These are phyloP conservation scores for Mediolabrus comicus DNA, from an alignment of 108 stramenopile species.

Conservation along the genomic window DNA sequence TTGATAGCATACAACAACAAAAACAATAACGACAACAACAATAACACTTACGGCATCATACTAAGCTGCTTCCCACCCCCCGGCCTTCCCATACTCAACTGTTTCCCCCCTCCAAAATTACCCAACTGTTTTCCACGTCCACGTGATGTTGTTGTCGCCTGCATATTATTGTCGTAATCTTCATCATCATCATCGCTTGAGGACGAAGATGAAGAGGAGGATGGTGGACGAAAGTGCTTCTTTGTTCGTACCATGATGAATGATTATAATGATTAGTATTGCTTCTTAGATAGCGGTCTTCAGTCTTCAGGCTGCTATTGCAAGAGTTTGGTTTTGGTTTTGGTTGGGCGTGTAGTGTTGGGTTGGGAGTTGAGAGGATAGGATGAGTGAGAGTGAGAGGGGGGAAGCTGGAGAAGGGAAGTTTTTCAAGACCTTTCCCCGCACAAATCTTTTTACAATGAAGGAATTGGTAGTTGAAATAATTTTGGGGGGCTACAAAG, in stretches of 20 bases:
- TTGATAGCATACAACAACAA: background rate
- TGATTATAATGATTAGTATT: no score
- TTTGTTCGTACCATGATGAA: constrained; percentile 39
- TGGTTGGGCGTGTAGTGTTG: no score
- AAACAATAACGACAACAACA: background rate
- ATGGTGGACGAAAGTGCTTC: constrained; percentile 50
- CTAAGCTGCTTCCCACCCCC: constrained; percentile 69
- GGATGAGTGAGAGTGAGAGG: no score
- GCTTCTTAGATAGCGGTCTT: no score
- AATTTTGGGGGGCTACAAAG: no score
- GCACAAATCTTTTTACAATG: no score
- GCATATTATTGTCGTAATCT: background rate
- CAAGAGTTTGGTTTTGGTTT: no score
- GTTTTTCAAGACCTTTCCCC: no score
- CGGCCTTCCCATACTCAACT: constrained; percentile 32
- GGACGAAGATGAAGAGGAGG: constrained; percentile 32
- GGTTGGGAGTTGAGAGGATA: no score
- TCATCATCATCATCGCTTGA: constrained; percentile 28
- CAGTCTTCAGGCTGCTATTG: no score
- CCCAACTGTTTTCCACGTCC: constrained; percentile 43
- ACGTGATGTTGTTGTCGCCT: constrained; percentile 1
- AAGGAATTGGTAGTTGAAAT: no score
- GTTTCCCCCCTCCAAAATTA: constrained; percentile 38
- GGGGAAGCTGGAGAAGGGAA: no score
- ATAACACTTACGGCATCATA: constrained; percentile 42